These are phyloP conservation scores for Colletotrichum gloeosporioides DNA, from an alignment of 2,329 filamentous ascomycete species.

Conservation along the genomic window DNA sequence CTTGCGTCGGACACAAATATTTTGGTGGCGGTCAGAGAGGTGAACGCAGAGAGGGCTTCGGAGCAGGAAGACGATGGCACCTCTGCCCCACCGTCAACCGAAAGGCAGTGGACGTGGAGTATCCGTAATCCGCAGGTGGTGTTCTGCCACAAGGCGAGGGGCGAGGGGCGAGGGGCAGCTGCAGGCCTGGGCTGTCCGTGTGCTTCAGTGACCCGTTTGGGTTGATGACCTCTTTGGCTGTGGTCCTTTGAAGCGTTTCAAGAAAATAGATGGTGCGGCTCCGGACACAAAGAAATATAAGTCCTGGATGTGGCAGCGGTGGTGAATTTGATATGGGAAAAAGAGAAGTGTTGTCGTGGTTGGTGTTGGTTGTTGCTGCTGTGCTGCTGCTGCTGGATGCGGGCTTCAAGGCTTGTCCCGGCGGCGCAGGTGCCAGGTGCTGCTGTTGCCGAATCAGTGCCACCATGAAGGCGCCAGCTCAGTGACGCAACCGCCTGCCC, in stretches of 20 bases:
- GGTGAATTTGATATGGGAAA: neutral
- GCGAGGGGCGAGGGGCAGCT: slow-evolving; percentile 5
- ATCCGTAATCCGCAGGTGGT: neutral
- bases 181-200: neutral
- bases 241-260: neutral
- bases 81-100: slow-evolving; percentile 18
- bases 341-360: neutral
- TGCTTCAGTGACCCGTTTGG: neutral
- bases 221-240: neutral
- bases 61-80: slow-evolving; percentile 1
- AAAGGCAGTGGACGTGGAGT: neutral
- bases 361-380: neutral
- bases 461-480: slow-evolving; percentile 18
- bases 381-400: neutral
- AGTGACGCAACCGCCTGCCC: slow-evolving; percentile 21
- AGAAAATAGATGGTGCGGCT: neutral
- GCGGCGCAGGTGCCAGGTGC: neutral
- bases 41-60: neutral
- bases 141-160: neutral
- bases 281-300: neutral
- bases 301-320: neutral
- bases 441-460: neutral
- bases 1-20: neutral
- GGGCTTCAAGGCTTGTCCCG: neutral
- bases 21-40: slow-evolving; percentile 3